Evolutionary conservation across 2,329 filamentous ascomycete genomes (phyloP).

Genomic region (Phyllosticta citribraziliensis): DNA sequence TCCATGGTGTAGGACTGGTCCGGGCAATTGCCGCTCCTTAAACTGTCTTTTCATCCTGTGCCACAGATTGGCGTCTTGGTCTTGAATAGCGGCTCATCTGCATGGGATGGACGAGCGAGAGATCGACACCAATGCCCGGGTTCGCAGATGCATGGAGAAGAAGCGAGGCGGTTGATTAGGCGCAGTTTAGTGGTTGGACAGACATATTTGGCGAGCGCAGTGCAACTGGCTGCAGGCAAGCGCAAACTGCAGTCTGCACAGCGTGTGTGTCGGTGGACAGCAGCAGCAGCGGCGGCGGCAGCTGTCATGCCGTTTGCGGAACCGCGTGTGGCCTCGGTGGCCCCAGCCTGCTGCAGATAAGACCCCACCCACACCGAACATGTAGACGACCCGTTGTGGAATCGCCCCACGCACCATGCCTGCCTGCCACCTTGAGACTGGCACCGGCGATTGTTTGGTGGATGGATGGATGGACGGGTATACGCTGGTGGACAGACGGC

Average conservation of each 20-base stretch:
- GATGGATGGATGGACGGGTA: not conserved
- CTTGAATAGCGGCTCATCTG: too few relatives aligned
- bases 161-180: too few relatives aligned
- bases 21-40: too few relatives aligned
- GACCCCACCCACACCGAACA: not conserved
- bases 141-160: too few relatives aligned
- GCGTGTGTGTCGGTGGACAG: not conserved
- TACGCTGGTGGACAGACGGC: not conserved
- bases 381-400: not conserved
- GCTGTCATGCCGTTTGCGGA: not conserved
- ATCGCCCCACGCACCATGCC: not conserved
- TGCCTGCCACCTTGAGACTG: not conserved
- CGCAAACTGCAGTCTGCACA: not conserved
- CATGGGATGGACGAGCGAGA: too few relatives aligned
- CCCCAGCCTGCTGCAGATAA: not conserved
- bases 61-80: too few relatives aligned
- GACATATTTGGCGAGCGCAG: too few relatives aligned
- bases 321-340: not conserved
- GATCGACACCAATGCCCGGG: too few relatives aligned
- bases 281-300: not conserved
- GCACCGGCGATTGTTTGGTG: not conserved
- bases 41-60: too few relatives aligned
- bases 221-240: too few relatives aligned
- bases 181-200: too few relatives aligned
- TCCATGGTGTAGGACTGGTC: too few relatives aligned